Conservation (phyloP, 352 stramenopile genomes). For the Pythium apleroticum region DNA sequence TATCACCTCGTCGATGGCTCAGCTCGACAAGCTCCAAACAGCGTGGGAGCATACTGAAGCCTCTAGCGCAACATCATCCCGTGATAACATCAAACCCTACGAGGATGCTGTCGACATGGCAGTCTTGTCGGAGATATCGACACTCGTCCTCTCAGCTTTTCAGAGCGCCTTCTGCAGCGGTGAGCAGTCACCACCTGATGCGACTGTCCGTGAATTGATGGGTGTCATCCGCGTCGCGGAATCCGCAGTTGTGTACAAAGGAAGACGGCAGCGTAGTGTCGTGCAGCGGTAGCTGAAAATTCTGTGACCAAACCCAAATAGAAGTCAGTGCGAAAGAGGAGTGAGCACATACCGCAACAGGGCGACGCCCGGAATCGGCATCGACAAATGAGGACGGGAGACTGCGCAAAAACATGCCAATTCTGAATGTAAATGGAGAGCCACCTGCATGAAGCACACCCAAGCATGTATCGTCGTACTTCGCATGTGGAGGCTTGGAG, state of each 20-base stretch:
- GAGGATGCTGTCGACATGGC: slow-evolving; percentile 38
- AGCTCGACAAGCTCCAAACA: slow-evolving; percentile 12
- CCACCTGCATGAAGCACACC: background rate
- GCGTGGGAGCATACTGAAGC: slow-evolving; percentile 6
- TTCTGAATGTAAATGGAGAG: slow-evolving; percentile 15
- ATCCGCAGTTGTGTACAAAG: slow-evolving; percentile 21
- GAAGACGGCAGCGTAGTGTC: slow-evolving; percentile 18
- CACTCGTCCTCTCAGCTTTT: slow-evolving; percentile 49
- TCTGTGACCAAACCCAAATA: background rate
- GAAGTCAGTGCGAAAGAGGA: background rate
- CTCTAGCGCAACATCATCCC: background rate
- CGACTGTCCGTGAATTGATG: slow-evolving; percentile 18
- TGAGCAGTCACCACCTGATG: slow-evolving; percentile 15
- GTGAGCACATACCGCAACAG: slow-evolving; percentile 14
- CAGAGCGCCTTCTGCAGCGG: slow-evolving; percentile 44
- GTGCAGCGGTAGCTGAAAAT: slow-evolving; percentile 14
- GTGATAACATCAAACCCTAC: slow-evolving; percentile 17
- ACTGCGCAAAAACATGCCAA: slow-evolving; percentile 19
- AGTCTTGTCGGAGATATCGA: slow-evolving; percentile 56
- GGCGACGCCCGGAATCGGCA: background rate
- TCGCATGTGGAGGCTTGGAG: background rate
- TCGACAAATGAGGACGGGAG: background rate
- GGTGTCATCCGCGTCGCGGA: slow-evolving; percentile 23
- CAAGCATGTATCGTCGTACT: slow-evolving; percentile 11
- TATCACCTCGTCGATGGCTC: background rate